phyloP scores from a whole-genome alignment of 2,329 filamentous ascomycete genomes.

The Arthrinium phaeospermum region DNA sequence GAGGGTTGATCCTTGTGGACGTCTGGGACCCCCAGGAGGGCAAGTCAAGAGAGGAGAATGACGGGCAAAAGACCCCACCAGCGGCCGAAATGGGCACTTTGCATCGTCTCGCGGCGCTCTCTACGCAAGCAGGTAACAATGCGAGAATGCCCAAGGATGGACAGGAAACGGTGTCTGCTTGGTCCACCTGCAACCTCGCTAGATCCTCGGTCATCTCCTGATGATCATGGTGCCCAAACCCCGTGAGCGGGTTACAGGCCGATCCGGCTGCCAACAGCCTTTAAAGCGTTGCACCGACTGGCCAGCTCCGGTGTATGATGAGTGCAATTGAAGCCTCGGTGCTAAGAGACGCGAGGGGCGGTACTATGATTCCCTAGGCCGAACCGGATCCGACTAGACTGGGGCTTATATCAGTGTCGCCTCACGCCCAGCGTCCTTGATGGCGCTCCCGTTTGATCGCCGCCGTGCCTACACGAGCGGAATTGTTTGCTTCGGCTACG shows the following conservation, averaged over 20 bases:
- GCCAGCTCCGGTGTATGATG: background rate
- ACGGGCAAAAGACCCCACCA: background rate
- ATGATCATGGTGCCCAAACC: background rate
- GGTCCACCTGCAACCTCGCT: background rate
- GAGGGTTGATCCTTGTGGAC: slow-evolving; percentile 8
- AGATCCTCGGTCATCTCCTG: background rate
- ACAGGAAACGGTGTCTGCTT: background rate
- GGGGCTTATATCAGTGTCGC: background rate
- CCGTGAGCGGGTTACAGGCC: background rate
- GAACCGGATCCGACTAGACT: background rate
- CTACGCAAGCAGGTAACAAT: slow-evolving; percentile 11
- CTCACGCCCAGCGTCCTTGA: background rate
- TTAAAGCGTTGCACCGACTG: background rate
- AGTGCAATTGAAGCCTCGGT: background rate
- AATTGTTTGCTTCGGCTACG: background rate
- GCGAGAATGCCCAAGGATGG: background rate
- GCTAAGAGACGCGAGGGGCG: background rate
- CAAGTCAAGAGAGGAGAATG: slow-evolving; percentile 6
- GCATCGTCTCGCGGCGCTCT: background rate
- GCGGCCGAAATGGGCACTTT: background rate
- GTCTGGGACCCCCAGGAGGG: background rate
- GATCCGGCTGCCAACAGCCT: background rate
- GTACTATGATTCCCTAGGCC: background rate
- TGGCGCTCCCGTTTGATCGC: background rate
- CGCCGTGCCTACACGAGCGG: background rate